Base-by-base conservation (phyloP, 2,329 filamentous ascomycete species). In the Paraphoma sp. region DNA sequence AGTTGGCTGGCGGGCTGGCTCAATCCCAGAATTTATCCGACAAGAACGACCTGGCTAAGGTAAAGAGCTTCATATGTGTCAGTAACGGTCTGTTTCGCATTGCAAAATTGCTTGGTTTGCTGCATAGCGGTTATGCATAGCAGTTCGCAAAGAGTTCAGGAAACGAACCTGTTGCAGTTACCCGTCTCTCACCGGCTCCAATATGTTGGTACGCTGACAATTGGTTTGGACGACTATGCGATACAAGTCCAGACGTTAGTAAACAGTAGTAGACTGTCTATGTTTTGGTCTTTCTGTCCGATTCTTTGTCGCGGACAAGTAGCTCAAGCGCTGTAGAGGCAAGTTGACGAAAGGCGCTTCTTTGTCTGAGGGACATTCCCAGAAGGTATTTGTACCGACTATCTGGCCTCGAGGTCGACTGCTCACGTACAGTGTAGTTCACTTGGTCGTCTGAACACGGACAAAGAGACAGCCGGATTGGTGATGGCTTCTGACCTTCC, bases 391-490 rank as follows among this genome's bases (percentile, higher is more conserved):
- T 76, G 74, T 76, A 77, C 67, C 71, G 67, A 71, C 58, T 64
- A 60, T 60, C 60, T 59, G 67, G 58, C 56, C 64, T 74, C 68
- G 63, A 75, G 60, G 60, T 64, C 58, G 53, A 70, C 67, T 73
- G 69, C 69, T 74, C 69, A 74, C 69, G 64, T 72, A 71, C 62
- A 65, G 51, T 68, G 60, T 64, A 70, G 67, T 62, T 64, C 62
- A 69, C 60, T 56, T 66, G 58, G 61, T 63, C 62, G 69, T 62
- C 73, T 75, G 70, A 75, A 72, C 68, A 72, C 73, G 74, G 74
- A 77, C 74, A 77, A 77, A 76, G 74, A 72, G 65, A 62, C 64
- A 60, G 63, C 73, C 72, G 74, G 71, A 75, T 76, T 62, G 68
- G 73, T 75, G 60, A 64, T 68, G 64, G 67, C 59, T 65, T 70